Conservation (phyloP, 345 rosid genomes). For the Capsella bursapastoris region DNA sequence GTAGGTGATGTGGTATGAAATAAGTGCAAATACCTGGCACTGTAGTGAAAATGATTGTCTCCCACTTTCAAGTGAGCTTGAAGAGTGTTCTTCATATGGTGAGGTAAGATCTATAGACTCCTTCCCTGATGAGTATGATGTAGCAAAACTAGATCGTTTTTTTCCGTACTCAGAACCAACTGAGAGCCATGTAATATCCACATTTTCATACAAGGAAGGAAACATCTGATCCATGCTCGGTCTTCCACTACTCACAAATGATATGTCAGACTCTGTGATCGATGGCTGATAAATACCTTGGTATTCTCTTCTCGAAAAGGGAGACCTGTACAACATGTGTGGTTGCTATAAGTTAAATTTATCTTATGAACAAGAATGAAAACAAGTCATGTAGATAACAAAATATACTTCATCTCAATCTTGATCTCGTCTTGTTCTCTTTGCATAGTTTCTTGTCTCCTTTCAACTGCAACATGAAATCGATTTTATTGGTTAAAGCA, state of each 20-base stretch:
- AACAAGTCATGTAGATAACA: not conserved
- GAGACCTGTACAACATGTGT: slow-evolving; percentile 52
- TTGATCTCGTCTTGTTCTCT: slow-evolving; percentile 47
- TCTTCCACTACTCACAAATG: slow-evolving; percentile 71
- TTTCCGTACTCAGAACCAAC: slow-evolving; percentile 53
- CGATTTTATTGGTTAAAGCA: slow-evolving; percentile 15
- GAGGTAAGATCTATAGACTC: slow-evolving; percentile 53
- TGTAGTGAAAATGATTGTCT: slow-evolving; percentile 53
- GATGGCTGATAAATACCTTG: slow-evolving; percentile 52
- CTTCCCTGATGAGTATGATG: slow-evolving; percentile 48
- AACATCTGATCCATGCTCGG: slow-evolving; percentile 56
- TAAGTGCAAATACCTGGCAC: slow-evolving; percentile 42
- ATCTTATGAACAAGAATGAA: slow-evolving; percentile 1
- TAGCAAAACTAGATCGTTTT: slow-evolving; percentile 51
- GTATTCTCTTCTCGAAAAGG: slow-evolving; percentile 54
- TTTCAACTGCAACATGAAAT: slow-evolving; percentile 31
- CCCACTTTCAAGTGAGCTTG: slow-evolving; percentile 51
- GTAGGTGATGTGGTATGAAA: not conserved
- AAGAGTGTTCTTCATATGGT: slow-evolving; percentile 50
- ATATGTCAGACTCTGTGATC: slow-evolving; percentile 62
- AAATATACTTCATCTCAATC: slow-evolving; percentile 43
- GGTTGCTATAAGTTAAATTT: slow-evolving; percentile 2
- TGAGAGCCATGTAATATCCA: slow-evolving; percentile 53
- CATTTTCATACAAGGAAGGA: slow-evolving; percentile 48
- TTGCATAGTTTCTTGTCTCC: slow-evolving; percentile 32